phyloP scores from a whole-genome alignment of 2,329 filamentous ascomycete species.

The Diaporthe sp. region DNA sequence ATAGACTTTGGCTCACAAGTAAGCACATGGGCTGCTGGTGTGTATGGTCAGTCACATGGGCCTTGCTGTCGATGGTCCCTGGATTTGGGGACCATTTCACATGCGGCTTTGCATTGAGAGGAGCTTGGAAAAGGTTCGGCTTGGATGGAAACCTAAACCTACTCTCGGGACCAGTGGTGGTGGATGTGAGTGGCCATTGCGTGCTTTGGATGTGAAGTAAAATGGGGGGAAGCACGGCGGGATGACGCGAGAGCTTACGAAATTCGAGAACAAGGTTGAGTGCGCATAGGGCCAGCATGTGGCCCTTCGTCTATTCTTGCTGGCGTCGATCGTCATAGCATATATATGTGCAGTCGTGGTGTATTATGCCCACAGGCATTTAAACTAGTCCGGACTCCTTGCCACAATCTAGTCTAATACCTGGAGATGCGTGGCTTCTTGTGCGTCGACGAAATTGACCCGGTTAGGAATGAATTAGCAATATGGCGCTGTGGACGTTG shows the following conservation, averaged over 20 bases:
- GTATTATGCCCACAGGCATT: not conserved
- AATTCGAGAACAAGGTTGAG: not conserved
- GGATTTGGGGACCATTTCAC: not conserved
- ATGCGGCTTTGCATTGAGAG: not conserved
- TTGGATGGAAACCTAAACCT: conserved; percentile 13
- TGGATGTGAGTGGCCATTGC: not conserved
- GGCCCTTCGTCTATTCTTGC: not conserved
- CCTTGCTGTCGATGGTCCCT: not conserved
- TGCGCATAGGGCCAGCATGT: not conserved
- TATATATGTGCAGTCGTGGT: not conserved
- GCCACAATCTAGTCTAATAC: no score
- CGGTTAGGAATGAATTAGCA: not conserved
- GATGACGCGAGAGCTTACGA: conserved; percentile 13
- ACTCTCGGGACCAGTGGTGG: not conserved
- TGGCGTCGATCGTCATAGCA: not conserved
- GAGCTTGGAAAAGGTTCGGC: not conserved
- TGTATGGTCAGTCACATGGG: not conserved
- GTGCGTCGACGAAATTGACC: no score
- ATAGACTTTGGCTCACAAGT: not conserved
- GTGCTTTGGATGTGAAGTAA: not conserved
- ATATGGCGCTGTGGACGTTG: no score
- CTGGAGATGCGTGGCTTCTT: no score
- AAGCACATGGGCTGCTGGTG: not conserved
- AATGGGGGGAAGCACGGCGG: not conserved
- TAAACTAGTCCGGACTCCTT: no score